These are phyloP conservation scores for Saturnispora diversa DNA, from an alignment of 805 yeast genomes.

Conservation along the genomic window DNA sequence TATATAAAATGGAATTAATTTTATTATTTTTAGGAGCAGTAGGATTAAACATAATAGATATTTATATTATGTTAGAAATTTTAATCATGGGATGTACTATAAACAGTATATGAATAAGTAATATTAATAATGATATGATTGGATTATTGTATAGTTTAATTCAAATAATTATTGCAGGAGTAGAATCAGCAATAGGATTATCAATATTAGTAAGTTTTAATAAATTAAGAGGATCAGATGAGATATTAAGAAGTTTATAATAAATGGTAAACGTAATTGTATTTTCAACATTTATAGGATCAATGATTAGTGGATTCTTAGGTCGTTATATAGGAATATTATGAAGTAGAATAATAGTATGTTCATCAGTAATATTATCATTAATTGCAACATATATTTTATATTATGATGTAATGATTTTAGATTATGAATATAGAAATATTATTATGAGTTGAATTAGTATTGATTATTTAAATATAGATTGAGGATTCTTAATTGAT, in stretches of 20 bases:
- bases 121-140: no score
- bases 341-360: no score
- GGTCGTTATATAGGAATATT: no score
- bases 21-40: no score
- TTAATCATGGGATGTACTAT: no score
- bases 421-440: neutral
- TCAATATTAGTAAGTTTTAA: neutral
- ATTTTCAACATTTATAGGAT: slow-evolving; percentile 4
- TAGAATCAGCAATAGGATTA: slow-evolving; percentile 3
- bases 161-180: slow-evolving; percentile 1
- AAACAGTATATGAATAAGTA: no score
- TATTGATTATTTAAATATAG: neutral
- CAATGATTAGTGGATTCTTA: no score
- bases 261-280: neutral
- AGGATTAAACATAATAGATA: no score
- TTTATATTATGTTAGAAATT: no score
- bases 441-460: neutral
- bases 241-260: neutral
- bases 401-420: neutral
- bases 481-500: slow-evolving; percentile 4
- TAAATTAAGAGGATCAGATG: slow-evolving; percentile 1
- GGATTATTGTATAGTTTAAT: neutral
- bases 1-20: no score
- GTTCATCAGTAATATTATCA: slow-evolving; percentile 7
- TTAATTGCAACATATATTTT: neutral